These are phyloP conservation scores for Penicillium thymicola DNA, from an alignment of 2,329 filamentous ascomycete genomes.

Conservation along the genomic window DNA sequence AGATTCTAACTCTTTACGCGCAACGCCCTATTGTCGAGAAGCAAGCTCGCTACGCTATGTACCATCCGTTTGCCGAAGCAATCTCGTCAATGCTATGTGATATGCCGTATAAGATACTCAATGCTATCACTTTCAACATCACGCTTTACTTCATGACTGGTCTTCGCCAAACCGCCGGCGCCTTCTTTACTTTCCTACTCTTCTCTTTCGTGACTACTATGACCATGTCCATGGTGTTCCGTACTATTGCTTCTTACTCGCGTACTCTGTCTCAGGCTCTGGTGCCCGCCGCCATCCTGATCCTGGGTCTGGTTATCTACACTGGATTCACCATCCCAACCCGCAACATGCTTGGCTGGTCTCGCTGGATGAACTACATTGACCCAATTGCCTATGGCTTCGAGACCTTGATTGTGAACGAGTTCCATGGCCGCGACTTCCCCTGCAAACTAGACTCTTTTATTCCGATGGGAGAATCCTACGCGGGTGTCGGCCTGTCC, in stretches of 20 bases:
- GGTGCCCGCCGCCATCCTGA: slow-evolving; percentile 5
- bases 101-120: slow-evolving; percentile 75
- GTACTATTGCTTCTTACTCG: slow-evolving; percentile 71
- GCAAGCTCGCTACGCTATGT: slow-evolving; percentile 28
- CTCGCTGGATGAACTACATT: slow-evolving; percentile 10
- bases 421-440: slow-evolving; percentile 68
- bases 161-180: slow-evolving; percentile 66
- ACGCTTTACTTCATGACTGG: slow-evolving; percentile 85
- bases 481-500: slow-evolving; percentile 29
- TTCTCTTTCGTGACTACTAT: slow-evolving; percentile 70
- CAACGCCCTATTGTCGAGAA: slow-evolving; percentile 24
- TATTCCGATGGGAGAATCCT: slow-evolving; percentile 43
- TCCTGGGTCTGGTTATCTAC: slow-evolving; percentile 7
- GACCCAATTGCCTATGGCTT: slow-evolving; percentile 9
- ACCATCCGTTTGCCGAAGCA: slow-evolving; percentile 22
- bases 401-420: slow-evolving; percentile 51
- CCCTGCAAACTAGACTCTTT: slow-evolving; percentile 31
- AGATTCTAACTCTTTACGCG: slow-evolving; percentile 39
- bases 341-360: slow-evolving; percentile 10
- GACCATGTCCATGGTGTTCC: slow-evolving; percentile 82
- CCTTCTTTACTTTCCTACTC: slow-evolving; percentile 83
- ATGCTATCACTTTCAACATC: slow-evolving; percentile 72
- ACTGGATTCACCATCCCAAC: slow-evolving; percentile 8
- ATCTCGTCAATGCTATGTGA: slow-evolving; percentile 21
- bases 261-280: slow-evolving; percentile 57